Evolutionary conservation across 352 stramenopile genomes (phyloP), one percentile per base, ranked within the genome.

Genomic region (Phytophthora vignae): DNA sequence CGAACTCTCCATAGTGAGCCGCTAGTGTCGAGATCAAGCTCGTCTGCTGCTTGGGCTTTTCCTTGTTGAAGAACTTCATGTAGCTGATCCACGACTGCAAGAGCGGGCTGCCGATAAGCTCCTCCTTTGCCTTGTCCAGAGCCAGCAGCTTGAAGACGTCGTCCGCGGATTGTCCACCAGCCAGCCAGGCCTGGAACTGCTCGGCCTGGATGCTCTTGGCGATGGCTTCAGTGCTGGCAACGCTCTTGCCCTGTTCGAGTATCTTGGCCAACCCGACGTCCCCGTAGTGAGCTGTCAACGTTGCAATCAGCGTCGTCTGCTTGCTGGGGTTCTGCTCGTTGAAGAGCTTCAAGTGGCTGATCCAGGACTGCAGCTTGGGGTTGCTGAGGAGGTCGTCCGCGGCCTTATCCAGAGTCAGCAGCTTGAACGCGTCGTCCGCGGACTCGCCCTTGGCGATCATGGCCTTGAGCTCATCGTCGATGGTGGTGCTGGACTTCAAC

Each of bases 371-470:
- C 11, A 71, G 49, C 8, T 60, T 4, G 3, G 64, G 64, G 25
- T 31, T 71, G 7, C 25, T 71, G 4, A 64, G 36, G 1, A 70
- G 31, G 17, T 46, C 33, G 33, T 72, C 65, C 21, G 50, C 65
- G 0, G 57, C 50, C 4, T 67, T 72, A 38, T 54, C 65, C 6
- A 72, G 27, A 4, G 65, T 57, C 21, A 72, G 15, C 38, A 72
- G 10, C 15, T 7, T 12, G 11, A 72, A 72, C 0, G 50, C 59
- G 15, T 72, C 65, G 12, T 72, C 58, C 2, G 40, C 64, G 12
- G 59, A 52, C 17, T 61, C 8, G 2, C 65, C 65, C 19, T 52
- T 67, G 15, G 60, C 55, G 21, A 72, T 19, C 65, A 42, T 62
- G 4, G 7, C 21, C 21, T 72, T 19, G 12, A 73, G 53, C 31